Percentiles rank a stretch among this genome's conserved stretches.
Conservation (phyloP, 2,329 filamentous ascomycete species). For the Ceratocystis cacaofunesta region DNA sequence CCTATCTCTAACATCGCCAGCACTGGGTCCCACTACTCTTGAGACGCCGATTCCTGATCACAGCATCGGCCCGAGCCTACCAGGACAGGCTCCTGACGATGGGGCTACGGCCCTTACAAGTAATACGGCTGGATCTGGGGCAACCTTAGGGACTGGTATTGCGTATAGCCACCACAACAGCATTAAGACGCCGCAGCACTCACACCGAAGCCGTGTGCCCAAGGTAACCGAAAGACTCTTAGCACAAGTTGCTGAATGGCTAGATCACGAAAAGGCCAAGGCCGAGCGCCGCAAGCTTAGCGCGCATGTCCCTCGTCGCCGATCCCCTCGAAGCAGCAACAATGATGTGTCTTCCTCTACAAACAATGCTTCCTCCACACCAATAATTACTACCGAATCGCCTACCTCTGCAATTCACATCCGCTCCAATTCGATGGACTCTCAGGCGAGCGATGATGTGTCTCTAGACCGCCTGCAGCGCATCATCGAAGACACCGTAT, state of each 20-base stretch:
- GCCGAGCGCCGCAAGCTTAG: slow-evolving; percentile 37
- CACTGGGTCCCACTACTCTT: background rate
- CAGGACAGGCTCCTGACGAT: slow-evolving; percentile 21
- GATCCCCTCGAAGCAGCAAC: slow-evolving; percentile 21
- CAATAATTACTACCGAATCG: background rate
- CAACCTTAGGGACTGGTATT: background rate
- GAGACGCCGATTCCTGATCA: slow-evolving; percentile 11
- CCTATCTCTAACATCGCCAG: slow-evolving; percentile 12
- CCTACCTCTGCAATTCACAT: slow-evolving; percentile 17
- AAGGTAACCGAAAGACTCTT: slow-evolving; percentile 41
- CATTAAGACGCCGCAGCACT: slow-evolving; percentile 17
- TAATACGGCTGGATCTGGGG: background rate
- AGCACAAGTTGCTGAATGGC: slow-evolving; percentile 66
- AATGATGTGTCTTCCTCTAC: slow-evolving; percentile 15
- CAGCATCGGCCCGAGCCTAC: background rate
- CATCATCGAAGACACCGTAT: slow-evolving; percentile 58
- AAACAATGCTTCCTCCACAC: background rate
- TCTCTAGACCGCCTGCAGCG: slow-evolving; percentile 69
- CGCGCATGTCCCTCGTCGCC: slow-evolving; percentile 26
- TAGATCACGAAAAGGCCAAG: slow-evolving; percentile 60
- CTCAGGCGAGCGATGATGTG: slow-evolving; percentile 48
- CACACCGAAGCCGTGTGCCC: slow-evolving; percentile 11
- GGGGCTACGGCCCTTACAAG: background rate
- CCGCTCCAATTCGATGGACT: slow-evolving; percentile 43
- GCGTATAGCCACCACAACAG: slow-evolving; percentile 11